These are phyloP conservation scores for Blastobotrys muscicola DNA, from an alignment of 805 yeast species.

Conservation along the genomic window DNA sequence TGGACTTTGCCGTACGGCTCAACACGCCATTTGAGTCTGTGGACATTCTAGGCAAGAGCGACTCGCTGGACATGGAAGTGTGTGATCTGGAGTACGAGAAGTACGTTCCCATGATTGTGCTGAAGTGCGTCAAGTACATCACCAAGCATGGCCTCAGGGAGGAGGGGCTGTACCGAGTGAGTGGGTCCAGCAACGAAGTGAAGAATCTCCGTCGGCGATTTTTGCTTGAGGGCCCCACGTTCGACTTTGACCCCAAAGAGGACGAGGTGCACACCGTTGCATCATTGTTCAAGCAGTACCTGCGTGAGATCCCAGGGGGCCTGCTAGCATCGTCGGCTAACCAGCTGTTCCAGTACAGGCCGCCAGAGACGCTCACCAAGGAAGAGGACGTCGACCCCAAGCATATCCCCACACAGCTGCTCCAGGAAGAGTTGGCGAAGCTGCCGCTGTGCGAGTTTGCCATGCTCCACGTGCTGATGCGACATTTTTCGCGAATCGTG, in stretches of 20 bases:
- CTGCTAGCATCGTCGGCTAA: slow-evolving; percentile 13
- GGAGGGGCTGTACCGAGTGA: slow-evolving; percentile 25
- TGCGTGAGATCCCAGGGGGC: slow-evolving; percentile 23
- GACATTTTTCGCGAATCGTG: slow-evolving; percentile 20
- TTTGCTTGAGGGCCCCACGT: slow-evolving; percentile 12
- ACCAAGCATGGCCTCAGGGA: slow-evolving; percentile 20
- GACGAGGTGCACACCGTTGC: slow-evolving; percentile 25
- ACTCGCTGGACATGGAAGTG: slow-evolving; percentile 3
- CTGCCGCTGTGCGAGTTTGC: slow-evolving; percentile 17
- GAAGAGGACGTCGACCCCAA: neutral
- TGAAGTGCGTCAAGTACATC: slow-evolving; percentile 14
- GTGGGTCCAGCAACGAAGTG: slow-evolving; percentile 21
- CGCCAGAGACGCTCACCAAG: slow-evolving; percentile 1
- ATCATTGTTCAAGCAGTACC: slow-evolving; percentile 22
- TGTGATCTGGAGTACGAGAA: slow-evolving; percentile 8
- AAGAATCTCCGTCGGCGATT: slow-evolving; percentile 14
- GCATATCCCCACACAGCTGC: slow-evolving; percentile 6
- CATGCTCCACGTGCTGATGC: slow-evolving; percentile 18
- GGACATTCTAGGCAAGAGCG: slow-evolving; percentile 5
- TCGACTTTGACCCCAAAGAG: slow-evolving; percentile 14
- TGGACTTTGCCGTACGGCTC: slow-evolving; percentile 12
- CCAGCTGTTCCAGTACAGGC: slow-evolving; percentile 3
- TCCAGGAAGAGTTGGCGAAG: slow-evolving; percentile 12
- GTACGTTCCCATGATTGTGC: slow-evolving; percentile 14
- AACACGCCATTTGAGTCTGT: slow-evolving; percentile 6